Percentiles rank a stretch among this genome's conserved stretches.
Evolutionary conservation across 176 grass and related monocot genomes (phyloP).

Genomic region (Panicum miliaceum): DNA sequence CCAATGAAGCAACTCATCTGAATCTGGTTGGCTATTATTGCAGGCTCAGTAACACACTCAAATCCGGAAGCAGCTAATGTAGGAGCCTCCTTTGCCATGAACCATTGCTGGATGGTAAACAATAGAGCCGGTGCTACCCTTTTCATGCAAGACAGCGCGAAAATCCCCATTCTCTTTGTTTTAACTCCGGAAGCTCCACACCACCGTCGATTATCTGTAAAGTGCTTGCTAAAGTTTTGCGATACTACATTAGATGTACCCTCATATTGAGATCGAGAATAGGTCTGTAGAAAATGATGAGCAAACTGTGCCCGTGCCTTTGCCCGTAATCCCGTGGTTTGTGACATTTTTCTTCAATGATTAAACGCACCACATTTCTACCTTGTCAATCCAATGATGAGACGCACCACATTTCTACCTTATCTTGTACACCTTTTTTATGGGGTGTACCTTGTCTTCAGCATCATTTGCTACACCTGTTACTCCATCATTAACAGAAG

Average conservation of each 20-base stretch:
- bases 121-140: constrained; percentile 29
- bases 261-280: constrained; percentile 46
- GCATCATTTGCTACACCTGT: not conserved
- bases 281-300: constrained; percentile 53
- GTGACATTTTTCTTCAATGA: constrained; percentile 18
- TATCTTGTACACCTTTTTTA: not conserved
- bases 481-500: not conserved
- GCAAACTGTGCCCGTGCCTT: constrained; percentile 34
- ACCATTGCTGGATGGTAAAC: constrained; percentile 44
- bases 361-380: constrained; percentile 11
- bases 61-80: constrained; percentile 81
- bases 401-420: not conserved
- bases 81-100: constrained; percentile 23
- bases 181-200: constrained; percentile 49
- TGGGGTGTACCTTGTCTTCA: not conserved
- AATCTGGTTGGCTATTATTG: constrained; percentile 39
- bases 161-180: constrained; percentile 47
- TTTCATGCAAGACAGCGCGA: not conserved
- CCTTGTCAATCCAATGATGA: not conserved
- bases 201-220: constrained; percentile 54
- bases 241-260: constrained; percentile 54
- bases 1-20: not conserved
- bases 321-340: constrained; percentile 36
- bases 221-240: constrained; percentile 47
- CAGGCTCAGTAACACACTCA: constrained; percentile 97